A percentile compares a stretch with the other conserved stretches of the same genome.
These are phyloP conservation scores for Diophrys appendiculata DNA, from an alignment of 73 alveolate species.

Conservation along the genomic window DNA sequence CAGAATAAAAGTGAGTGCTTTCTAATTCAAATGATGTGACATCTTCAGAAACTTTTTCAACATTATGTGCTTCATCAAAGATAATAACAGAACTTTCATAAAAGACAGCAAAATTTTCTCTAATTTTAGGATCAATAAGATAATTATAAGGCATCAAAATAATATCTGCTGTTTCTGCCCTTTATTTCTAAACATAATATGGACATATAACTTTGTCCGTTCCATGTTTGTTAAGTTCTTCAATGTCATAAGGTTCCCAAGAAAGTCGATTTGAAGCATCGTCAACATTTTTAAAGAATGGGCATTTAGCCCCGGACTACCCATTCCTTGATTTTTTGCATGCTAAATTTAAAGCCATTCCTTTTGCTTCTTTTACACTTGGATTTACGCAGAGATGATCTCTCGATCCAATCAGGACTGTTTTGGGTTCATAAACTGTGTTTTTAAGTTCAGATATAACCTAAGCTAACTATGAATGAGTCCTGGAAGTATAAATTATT, in stretches of 20 bases:
- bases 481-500: conserved; percentile 77
- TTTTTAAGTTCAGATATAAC: conserved; percentile 72
- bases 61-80: conserved; percentile 89
- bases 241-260: conserved; percentile 71
- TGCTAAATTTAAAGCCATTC: conserved; percentile 61
- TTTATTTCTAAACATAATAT: conserved; percentile 71
- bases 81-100: conserved; percentile 61
- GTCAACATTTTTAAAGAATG: conserved; percentile 13
- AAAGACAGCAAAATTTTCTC: conserved; percentile 52
- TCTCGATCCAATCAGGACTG: conserved; percentile 77
- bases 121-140: conserved; percentile 63
- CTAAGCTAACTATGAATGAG: conserved; percentile 85
- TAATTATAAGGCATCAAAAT: conserved; percentile 87
- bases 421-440: conserved; percentile 73
- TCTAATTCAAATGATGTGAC: conserved; percentile 45
- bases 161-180: conserved; percentile 81
- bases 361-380: conserved; percentile 49
- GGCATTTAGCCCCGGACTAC: conserved; percentile 20
- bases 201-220: conserved; percentile 78
- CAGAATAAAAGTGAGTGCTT: background rate
- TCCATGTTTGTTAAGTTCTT: conserved; percentile 81
- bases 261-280: background rate
- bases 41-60: conserved; percentile 67
- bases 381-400: conserved; percentile 75
- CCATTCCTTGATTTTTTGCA: conserved; percentile 67